Evolutionary conservation across 805 yeast species (phyloP).

Genomic region (Maudiozyma barnettii): DNA sequence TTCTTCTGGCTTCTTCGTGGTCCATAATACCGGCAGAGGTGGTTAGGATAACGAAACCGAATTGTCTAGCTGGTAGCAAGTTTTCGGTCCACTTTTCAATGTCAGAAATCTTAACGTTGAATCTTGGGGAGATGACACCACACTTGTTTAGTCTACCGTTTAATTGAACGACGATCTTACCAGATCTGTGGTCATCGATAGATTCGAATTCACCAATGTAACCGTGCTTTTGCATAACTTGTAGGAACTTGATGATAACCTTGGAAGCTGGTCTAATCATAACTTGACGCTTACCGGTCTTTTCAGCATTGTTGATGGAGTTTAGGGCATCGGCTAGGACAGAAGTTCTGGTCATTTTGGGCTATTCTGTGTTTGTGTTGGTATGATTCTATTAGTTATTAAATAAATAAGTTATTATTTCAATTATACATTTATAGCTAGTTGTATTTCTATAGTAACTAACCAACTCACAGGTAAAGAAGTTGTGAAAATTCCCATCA

Average conservation of each 20-base stretch:
- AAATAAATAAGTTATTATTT: no score
- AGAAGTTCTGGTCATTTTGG: conserved; percentile 95
- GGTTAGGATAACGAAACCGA: conserved; percentile 94
- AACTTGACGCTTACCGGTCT: conserved; percentile 98
- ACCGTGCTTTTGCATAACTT: conserved; percentile 94
- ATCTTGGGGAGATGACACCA: conserved; percentile 98
- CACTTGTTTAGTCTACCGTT: conserved; percentile 98
- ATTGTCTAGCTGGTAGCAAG: conserved; percentile 97
- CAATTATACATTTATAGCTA: no score
- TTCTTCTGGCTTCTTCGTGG: conserved; percentile 99
- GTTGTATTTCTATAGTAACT: no score
- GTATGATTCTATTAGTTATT: neutral
- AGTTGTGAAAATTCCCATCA: no score
- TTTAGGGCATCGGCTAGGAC: conserved; percentile 97
- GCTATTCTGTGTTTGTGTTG: conserved; percentile 2
- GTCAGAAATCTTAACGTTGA: conserved; percentile 89
- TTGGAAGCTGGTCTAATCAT: conserved; percentile 96
- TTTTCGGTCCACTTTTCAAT: conserved; percentile 98
- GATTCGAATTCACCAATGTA: conserved; percentile 98
- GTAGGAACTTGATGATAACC: conserved; percentile 91
- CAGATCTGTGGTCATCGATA: conserved; percentile 98
- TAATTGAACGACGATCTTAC: conserved; percentile 90
- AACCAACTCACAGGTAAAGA: no score
- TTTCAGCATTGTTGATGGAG: conserved; percentile 97
- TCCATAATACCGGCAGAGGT: conserved; percentile 99